These are phyloP conservation scores for Dipodascus albidus DNA, from an alignment of 805 yeast species.

Conservation along the genomic window DNA sequence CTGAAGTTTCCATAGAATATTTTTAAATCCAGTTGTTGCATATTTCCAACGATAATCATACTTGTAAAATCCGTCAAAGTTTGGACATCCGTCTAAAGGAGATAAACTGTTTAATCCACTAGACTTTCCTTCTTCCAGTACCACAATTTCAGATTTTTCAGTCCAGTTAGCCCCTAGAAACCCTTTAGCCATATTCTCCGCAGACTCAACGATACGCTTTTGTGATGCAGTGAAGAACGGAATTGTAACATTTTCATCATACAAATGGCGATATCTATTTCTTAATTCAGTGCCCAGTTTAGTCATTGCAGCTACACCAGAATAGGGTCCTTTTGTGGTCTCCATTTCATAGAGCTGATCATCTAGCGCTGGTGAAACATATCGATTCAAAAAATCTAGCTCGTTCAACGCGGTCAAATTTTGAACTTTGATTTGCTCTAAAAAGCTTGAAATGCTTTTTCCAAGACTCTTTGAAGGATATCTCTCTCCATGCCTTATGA, in stretches of 20 bases:
- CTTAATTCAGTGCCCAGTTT: constrained; percentile 40
- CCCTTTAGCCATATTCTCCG: constrained; percentile 46
- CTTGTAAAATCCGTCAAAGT: constrained; percentile 7
- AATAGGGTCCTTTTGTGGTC: constrained; percentile 38
- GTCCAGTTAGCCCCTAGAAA: constrained; percentile 38
- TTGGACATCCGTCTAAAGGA: constrained; percentile 25
- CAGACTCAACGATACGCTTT: constrained; percentile 44
- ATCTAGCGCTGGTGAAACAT: constrained; percentile 31
- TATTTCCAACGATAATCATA: constrained; percentile 21
- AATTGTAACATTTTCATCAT: constrained; percentile 26
- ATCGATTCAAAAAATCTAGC: constrained; percentile 36
- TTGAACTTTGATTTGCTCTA: constrained; percentile 4
- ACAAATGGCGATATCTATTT: constrained; percentile 37
- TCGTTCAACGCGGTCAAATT: constrained; percentile 28
- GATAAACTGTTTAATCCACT: constrained; percentile 53
- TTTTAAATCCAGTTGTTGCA: constrained; percentile 21
- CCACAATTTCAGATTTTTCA: constrained; percentile 26
- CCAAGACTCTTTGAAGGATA: constrained; percentile 26
- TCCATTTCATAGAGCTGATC: constrained; percentile 37
- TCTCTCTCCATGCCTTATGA: constrained; percentile 50
- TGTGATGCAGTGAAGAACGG: constrained; percentile 47
- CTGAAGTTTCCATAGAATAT: constrained; percentile 26
- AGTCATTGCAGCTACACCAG: constrained; percentile 40
- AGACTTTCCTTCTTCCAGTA: constrained; percentile 34
- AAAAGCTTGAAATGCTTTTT: constrained; percentile 1